Base-by-base conservation (phyloP, 2,329 filamentous ascomycete genomes). In the Graphiopsis chlorocephala region DNA sequence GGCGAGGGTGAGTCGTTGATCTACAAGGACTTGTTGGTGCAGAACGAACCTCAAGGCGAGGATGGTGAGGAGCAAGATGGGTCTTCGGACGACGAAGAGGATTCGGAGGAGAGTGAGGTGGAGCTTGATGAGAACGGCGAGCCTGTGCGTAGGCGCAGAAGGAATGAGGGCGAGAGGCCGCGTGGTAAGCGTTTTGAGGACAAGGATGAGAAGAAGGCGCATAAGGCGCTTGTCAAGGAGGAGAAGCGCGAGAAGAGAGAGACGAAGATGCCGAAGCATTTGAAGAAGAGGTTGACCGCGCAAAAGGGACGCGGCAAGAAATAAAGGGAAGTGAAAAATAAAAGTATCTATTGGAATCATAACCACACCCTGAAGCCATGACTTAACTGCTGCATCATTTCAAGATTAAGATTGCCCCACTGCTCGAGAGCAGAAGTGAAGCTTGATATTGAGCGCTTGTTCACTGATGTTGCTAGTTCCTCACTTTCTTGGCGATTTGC, bases 181-280 rank as follows among this genome's bases (percentile, higher is more conserved):
- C 83, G 93, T 35, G 93, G 93, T 1, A 93, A 92, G 77, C 87
- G 90, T 67, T 94, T 96, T 72, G 89, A 95, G 75, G 92, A 97
- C 72, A 97, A 97, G 79, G 92, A 97, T 14, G 87, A 86, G 65
- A 98, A 97, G 78, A 90, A 89, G 82, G 87, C 87, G 69, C 95
- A 97, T 77, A 99, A 99, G 78, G 86, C 87, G 76, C 89, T 90
- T 1, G 90, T 97, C 70, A 99, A 98, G 80, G 94, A 97, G 73
- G 94, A 93, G 73, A 97, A 97, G 81, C 88, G 92, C 38, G 93
- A 97, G 78, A 93, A 96, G 82, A 84, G 95, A 66, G 92, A 94
- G 78, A 90, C 91, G 4, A 99, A 99, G 83, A 96, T 99, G 80
- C 94, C 95, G 0, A 99, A 99, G 80, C 88, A 96, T 75, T 70